Conservation (phyloP, 257 asterid species). For the Solanum megistacrolobum region DNA sequence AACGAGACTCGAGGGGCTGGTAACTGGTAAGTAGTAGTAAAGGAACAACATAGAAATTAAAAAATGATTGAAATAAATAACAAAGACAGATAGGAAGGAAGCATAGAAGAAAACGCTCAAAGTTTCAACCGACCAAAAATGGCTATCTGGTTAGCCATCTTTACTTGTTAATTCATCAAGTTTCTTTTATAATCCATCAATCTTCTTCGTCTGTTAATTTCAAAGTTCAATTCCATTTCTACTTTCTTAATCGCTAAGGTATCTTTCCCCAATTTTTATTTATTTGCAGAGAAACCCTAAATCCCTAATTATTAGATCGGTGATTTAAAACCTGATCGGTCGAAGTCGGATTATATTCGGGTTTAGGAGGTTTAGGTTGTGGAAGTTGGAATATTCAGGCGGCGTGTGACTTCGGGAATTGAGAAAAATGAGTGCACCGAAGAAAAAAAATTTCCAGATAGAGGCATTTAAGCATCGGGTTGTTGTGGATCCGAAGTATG, state of each 20-base stretch:
- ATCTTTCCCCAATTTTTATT: not conserved
- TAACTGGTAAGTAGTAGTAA: not conserved
- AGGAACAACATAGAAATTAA: not conserved
- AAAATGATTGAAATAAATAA: not conserved
- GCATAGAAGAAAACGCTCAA: not conserved
- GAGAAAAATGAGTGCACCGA: conserved; percentile 10
- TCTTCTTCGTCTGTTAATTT: not conserved
- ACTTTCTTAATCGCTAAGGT: not conserved
- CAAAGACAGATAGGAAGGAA: not conserved
- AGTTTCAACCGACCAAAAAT: not conserved
- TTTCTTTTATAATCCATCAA: not conserved
- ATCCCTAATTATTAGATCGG: not conserved
- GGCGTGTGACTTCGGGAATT: not conserved
- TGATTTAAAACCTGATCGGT: not conserved
- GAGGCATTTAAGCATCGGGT: conserved; percentile 29
- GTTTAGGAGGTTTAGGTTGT: not conserved
- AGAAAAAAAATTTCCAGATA: conserved; percentile 23
- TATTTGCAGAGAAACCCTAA: conserved; percentile 8
- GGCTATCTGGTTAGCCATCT: not conserved
- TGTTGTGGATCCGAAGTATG: conserved; percentile 29
- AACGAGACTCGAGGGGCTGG: not conserved
- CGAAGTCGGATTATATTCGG: not conserved
- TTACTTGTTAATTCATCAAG: not conserved
- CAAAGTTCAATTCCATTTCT: not conserved
- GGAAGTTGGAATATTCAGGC: not conserved